These are phyloP conservation scores for Aureobasidium melanogenum DNA, from an alignment of 2,329 filamentous ascomycete species.

Conservation along the genomic window DNA sequence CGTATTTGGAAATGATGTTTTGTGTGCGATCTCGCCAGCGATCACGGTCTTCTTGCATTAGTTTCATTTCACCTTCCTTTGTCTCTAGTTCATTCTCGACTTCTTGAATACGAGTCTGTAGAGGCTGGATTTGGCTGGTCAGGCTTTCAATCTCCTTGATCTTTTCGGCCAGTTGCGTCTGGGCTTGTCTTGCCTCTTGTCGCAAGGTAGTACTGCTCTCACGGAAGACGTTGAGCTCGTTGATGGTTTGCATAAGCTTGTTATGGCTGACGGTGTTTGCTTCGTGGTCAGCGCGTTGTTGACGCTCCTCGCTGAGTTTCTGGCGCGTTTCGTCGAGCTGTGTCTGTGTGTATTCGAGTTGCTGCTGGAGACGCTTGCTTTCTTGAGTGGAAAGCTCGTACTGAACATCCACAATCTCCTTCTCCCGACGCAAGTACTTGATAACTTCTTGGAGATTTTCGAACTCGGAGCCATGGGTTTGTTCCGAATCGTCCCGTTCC, in stretches of 20 bases:
- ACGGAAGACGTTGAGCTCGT: slow-evolving; percentile 90
- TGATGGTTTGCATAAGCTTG: slow-evolving; percentile 87
- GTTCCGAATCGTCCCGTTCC: slow-evolving; percentile 42
- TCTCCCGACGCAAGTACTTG: slow-evolving; percentile 84
- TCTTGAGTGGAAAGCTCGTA: slow-evolving; percentile 85
- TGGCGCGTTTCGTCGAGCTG: slow-evolving; percentile 84
- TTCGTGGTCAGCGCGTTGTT: slow-evolving; percentile 62
- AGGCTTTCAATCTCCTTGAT: slow-evolving; percentile 66
- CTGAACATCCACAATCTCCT: slow-evolving; percentile 96
- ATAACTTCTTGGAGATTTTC: slow-evolving; percentile 77
- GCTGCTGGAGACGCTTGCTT: slow-evolving; percentile 77
- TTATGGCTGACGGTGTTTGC: slow-evolving; percentile 71
- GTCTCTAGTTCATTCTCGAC: slow-evolving; percentile 73
- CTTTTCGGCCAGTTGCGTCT: slow-evolving; percentile 67
- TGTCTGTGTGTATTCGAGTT: slow-evolving; percentile 75
- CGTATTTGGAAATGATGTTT: slow-evolving; percentile 91
- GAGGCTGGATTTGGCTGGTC: slow-evolving; percentile 65
- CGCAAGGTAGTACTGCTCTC: slow-evolving; percentile 90
- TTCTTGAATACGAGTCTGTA: slow-evolving; percentile 71
- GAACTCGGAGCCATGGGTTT: slow-evolving; percentile 36
- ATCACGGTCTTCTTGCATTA: slow-evolving; percentile 85
- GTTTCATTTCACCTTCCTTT: slow-evolving; percentile 77
- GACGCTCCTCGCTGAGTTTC: slow-evolving; percentile 84
- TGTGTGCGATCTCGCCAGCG: slow-evolving; percentile 94
- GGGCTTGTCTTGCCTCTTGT: slow-evolving; percentile 72